Base-by-base conservation (phyloP, 352 stramenopile genomes). In the Phytophthora crassamura region DNA sequence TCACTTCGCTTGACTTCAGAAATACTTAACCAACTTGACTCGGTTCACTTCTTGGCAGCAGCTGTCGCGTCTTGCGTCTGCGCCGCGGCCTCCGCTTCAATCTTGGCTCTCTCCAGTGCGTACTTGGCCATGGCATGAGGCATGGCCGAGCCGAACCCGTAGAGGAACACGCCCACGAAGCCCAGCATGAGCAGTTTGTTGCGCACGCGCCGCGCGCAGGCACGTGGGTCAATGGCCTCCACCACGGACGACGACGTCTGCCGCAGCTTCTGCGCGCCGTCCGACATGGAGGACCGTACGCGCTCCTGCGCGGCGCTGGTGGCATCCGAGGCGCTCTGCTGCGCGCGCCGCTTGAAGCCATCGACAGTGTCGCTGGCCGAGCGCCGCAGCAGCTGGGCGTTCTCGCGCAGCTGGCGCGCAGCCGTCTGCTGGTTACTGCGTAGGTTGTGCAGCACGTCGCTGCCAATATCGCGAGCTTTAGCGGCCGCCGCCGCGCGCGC, bases 41-140 rank as follows among this genome's bases (percentile, higher is more conserved):
- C 30, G 16, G 8, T 39, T 71, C 67, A 72, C 55, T 85, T 77
- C 39, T 56, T 48, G 12, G 20, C 65, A 18, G 46, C 30, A 20
- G 36, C 39, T 39, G 16, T 36, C 3, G 18, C 33, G 12, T 49
- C 39, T 41, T 72, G 62, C 22, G 25, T 53, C 39, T 51, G 39
- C 18, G n/a, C 38, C 59, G 43, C 34, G 36, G 52, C 68, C 18
- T 76, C 66, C 42, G 83, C 80, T 33, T 91, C 66, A 35, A 88
- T 73, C 39, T 81, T 84, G 14, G 77, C 73, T 59, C 64, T 80
- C 63, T 92, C 83, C 48, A 91, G 60, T 20, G 75, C 71, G 50
- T 95, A 95, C 18, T 85, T 87, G 18, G 78, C 69, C 78, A 93
- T 74, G 16, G 86, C 86, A 41, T 81, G 62, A 33, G 86, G 86